Conservation (phyloP, 1,139 yeast genomes). For the Magnusiomyces sp. region DNA sequence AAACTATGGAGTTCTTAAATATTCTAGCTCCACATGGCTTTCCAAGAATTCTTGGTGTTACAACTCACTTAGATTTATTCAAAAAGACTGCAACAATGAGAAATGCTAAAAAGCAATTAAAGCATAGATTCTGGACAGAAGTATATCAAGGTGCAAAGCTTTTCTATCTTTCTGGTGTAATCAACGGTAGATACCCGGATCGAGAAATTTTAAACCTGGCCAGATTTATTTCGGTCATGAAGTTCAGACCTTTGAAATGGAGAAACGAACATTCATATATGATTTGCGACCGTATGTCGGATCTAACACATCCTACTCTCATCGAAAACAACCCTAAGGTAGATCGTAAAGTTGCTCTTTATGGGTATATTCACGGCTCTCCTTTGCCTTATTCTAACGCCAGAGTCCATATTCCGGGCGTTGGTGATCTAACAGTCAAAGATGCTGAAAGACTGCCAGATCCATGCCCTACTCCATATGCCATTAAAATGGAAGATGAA, state of each 20-base stretch:
- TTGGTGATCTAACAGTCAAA: conserved; percentile 75
- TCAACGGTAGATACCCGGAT: conserved; percentile 96
- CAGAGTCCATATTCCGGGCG: conserved; percentile 88
- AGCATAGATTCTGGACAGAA: conserved; percentile 97
- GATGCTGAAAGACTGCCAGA: conserved; percentile 87
- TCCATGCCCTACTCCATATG: conserved; percentile 97
- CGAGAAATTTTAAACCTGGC: conserved; percentile 88
- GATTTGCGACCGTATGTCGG: conserved; percentile 88
- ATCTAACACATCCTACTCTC: conserved; percentile 82
- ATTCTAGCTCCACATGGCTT: conserved; percentile 97
- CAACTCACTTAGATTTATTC: conserved; percentile 92
- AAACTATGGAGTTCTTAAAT: conserved; percentile 96
- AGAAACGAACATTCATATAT: conserved; percentile 96
- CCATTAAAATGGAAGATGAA: conserved; percentile 77
- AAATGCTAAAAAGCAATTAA: conserved; percentile 83
- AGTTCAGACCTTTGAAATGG: conserved; percentile 97
- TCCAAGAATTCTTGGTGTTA: conserved; percentile 94
- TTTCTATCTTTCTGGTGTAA: conserved; percentile 89
- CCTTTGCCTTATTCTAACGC: conserved; percentile 69
- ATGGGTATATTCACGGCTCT: conserved; percentile 93
- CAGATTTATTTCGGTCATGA: conserved; percentile 92
- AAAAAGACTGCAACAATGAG: conserved; percentile 83
- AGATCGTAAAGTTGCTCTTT: conserved; percentile 83
- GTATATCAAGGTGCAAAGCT: conserved; percentile 97
- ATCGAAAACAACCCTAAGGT: conserved; percentile 72